Base-by-base conservation (phyloP, 345 rosid species). In the Melaleuca alternifolia region DNA sequence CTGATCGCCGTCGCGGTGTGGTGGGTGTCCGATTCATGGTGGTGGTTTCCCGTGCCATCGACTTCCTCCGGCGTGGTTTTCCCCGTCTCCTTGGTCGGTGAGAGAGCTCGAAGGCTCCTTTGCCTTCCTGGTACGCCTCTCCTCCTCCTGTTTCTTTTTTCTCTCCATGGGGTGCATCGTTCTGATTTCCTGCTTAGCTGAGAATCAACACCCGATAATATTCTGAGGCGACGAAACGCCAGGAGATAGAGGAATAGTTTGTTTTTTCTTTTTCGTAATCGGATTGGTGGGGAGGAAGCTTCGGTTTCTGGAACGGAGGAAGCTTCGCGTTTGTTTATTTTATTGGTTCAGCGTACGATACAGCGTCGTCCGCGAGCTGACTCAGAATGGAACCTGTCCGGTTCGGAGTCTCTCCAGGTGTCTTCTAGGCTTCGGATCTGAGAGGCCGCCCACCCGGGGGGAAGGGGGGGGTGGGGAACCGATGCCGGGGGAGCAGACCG, bases 401-500 rank as follows among this genome's bases (percentile, higher is more conserved):
- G 18, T 53, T 11, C 65, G 48, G 79, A 33, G 79, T 71, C 48
- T 71, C 48, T 71, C 48, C 48, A 71, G 79, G 65, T 52, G 56
- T 50, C 53, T 11, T 48, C 48, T 13, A 52, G 89, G 24, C 46
- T 88, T 85, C 83, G 53, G 89, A 37, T 85, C 82, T 88, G 50
- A 18, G 54, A 82, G 84, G 84, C 85, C 84, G 88, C 89, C 91
- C 81, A 92, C 89, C 92, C 91, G 88, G 61, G 88, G 59, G 11
- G 81, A 87, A 53, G 87, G 50, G 87, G 87, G 82, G 62, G 84
- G 92, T 95, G 96, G 87, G 89, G 41, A 41, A 61, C 92, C 92
- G 54, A 84, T 86, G 91, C 93, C 96, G 89, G 95, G 90, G 5
- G 98, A 96, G 85, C 96, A 92, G 83, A 91, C 93, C 85, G 93